Base-by-base conservation (phyloP, 2,329 filamentous ascomycete species). In the Gaeumannomyces tritici region DNA sequence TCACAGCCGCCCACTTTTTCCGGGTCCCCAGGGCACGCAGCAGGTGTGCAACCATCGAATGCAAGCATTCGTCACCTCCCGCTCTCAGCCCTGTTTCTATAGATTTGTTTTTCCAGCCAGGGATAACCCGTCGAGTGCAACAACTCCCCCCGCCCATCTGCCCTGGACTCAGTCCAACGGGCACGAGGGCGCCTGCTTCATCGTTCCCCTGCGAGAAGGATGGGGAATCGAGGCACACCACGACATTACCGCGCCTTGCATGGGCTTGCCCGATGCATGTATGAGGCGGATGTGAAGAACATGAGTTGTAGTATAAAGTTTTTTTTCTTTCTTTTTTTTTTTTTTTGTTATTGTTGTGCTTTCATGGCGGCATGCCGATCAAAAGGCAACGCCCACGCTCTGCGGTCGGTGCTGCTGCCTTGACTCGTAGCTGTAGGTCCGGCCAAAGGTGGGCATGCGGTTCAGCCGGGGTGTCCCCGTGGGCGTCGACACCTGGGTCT, bases 311-410 rank as follows among this genome's bases (percentile, higher is more conserved):
- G 28, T n/a, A n/a, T 21, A 51, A 24, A 13, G 42, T 8, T 21
- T 51, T 51, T n/a, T n/a, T 51, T 51, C 5, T n/a, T 51, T 24
- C 18, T 42, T 9, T 42, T 42, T 42, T 42, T 15, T 42, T 42
- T 42, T 15, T 42, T n/a, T n/a, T n/a, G n/a, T n/a, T n/a, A n/a
- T n/a, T n/a, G n/a, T n/a, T n/a, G n/a, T n/a, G n/a, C n/a, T n/a
- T n/a, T n/a, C n/a, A n/a, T n/a, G n/a, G n/a, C n/a, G n/a, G n/a
- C 5, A 18, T 21, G 13, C 1, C 31, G 5, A 58, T 74, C 65
- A 80, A 69, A 80, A 78, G 3, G 79, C 79, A 65, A 82, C 75
- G 9, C 79, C 79, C 26, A 81, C 79, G 64, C 76, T 79, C 66
- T 71, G 72, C 61, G 75, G 74, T 62, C 74, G 69, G 24, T 65